phyloP scores from a whole-genome alignment of 2,329 filamentous ascomycete genomes.

The Colletotrichum destructivum region DNA sequence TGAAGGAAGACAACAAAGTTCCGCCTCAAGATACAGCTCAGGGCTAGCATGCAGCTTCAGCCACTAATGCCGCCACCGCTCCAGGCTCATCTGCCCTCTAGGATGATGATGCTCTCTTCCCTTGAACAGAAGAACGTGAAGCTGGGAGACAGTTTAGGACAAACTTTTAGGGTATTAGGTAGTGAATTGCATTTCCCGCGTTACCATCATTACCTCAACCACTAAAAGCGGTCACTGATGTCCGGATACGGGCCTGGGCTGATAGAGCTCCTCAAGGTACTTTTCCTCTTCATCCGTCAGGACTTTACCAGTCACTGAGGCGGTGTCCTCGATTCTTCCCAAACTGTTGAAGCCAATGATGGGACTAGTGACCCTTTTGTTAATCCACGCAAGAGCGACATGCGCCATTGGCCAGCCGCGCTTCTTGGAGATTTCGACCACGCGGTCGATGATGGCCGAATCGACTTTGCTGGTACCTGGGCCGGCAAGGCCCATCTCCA shows the following conservation, averaged over 20 bases:
- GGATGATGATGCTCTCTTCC: too few species aligned
- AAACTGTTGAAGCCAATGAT: slow-evolving; percentile 74
- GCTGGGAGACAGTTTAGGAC: too few species aligned
- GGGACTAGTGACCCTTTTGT: slow-evolving; percentile 66
- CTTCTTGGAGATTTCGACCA: slow-evolving; percentile 68
- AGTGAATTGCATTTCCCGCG: too few species aligned
- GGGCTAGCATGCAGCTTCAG: neutral
- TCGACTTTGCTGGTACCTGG: slow-evolving; percentile 51
- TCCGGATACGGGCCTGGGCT: slow-evolving; percentile 61
- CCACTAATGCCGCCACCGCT: neutral
- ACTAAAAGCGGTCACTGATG: too few species aligned
- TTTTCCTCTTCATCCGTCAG: slow-evolving; percentile 71
- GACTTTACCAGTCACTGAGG: slow-evolving; percentile 60
- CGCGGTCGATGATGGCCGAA: slow-evolving; percentile 49
- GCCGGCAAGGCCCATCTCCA: slow-evolving; percentile 46
- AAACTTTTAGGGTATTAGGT: too few species aligned
- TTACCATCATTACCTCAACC: too few species aligned
- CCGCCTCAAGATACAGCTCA: neutral
- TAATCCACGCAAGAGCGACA: slow-evolving; percentile 75
- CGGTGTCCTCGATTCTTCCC: slow-evolving; percentile 72
- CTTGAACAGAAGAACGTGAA: too few species aligned
- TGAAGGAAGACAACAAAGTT: neutral
- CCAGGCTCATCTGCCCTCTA: neutral
- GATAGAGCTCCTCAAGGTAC: slow-evolving; percentile 74
- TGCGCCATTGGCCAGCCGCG: slow-evolving; percentile 73